phyloP scores from a whole-genome alignment of 192 early-diverging fungal genomes.

The Borealophlyctis nickersoniae region DNA sequence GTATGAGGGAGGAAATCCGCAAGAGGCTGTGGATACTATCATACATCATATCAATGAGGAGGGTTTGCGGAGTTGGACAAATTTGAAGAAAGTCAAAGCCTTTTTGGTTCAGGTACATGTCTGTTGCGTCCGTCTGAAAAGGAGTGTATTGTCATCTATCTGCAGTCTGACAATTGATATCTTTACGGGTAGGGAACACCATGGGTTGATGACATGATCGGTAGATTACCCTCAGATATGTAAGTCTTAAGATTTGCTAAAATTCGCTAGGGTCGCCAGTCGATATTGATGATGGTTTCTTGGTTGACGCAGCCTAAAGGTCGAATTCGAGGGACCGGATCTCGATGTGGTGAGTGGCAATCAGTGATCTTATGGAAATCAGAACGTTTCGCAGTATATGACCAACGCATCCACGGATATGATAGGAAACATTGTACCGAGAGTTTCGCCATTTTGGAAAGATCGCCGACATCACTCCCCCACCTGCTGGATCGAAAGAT shows the following conservation, averaged over 20 bases:
- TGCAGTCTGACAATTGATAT: no score
- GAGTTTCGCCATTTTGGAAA: constrained; percentile 77
- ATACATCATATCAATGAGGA: constrained; percentile 52
- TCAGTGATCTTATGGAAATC: background rate
- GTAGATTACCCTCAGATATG: constrained; percentile 34
- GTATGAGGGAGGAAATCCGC: constrained; percentile 37
- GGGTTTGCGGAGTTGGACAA: constrained; percentile 62
- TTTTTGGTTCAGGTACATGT: constrained; percentile 19
- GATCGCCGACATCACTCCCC: constrained; percentile 75
- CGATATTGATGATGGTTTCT: no score
- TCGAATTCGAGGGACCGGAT: constrained; percentile 78
- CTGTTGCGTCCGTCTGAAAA: background rate
- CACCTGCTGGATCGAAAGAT: constrained; percentile 66
- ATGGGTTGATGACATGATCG: constrained; percentile 52
- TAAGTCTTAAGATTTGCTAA: no score
- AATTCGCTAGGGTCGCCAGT: no score
- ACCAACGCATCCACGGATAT: no score
- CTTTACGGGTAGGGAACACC: constrained; percentile 30
- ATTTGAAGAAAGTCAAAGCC: constrained; percentile 46
- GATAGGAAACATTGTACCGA: constrained; percentile 61
- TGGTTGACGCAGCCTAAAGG: constrained; percentile 41
- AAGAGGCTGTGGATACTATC: constrained; percentile 47
- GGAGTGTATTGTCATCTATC: no score
- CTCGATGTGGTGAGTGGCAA: constrained; percentile 49
- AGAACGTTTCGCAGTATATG: no score